Evolutionary conservation across 352 stramenopile species (phyloP), one percentile per base, ranked within the genome.

Genomic region (Pythium aphanidermatum): DNA sequence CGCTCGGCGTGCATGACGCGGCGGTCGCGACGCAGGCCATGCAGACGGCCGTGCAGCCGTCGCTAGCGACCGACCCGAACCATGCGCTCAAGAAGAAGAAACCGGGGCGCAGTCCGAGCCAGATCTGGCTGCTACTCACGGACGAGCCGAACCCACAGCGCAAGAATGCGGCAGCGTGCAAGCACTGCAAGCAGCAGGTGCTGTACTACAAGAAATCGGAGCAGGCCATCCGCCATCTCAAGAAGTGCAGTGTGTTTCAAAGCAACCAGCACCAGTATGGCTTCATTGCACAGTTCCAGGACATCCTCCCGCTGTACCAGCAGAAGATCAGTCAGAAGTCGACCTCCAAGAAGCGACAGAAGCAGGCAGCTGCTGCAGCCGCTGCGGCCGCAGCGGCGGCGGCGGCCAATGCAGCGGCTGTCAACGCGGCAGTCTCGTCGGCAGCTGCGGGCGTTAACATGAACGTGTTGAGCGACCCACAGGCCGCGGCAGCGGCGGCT

Each of bases 151-250:
- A 87, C 58, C 79, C 79, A 40, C 76, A 92, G 51, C 72, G 76
- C 9, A 76, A 76, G 55, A 89, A 89, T 41, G 60, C 79, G 7
- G 71, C 79, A 25, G 55, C 72, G 23, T 92, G 79, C 59, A 92
- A 92, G 57, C 79, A 92, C 57, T 92, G 79, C 62, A 87, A 92
- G 60, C 72, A 89, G 51, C 70, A 87, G 27, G 79, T 92, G 30
- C 41, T 85, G 20, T 92, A 92, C 61, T 92, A 92, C 59, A 92
- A 92, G 42, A 92, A 89, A 45, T 92, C 79, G 24, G 79, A 92
- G 63, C 79, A 92, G 45, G 76, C 76, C 16, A 83, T 92, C 32
- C 76, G 79, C 25, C 79, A 92, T 46, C 36, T 92, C 10, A 92
- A 92, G 39, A 88, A 87, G 45, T 92, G 79, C 53, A 61, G 44